Percentiles rank a stretch among this genome's conserved stretches.
Evolutionary conservation across 495 filamentous ascomycete species (phyloP).

Genomic region (Aspergillus funiculosus): DNA sequence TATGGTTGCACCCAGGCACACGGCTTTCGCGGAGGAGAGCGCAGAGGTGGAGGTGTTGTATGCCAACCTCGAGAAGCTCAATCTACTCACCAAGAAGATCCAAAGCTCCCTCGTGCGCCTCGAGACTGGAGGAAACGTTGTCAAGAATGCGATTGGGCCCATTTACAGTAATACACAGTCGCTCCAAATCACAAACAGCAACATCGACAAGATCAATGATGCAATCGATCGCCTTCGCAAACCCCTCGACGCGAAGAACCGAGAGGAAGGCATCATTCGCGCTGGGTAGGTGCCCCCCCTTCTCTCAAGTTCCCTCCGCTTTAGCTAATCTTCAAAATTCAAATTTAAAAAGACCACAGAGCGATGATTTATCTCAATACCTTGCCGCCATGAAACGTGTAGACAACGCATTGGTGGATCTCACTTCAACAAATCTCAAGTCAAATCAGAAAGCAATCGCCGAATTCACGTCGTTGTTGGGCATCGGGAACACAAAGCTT

Average conservation of each 20-base stretch:
- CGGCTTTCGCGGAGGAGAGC: slow-evolving; percentile 61
- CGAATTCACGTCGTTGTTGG: slow-evolving; percentile 71
- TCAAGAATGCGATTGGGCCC: slow-evolving; percentile 86
- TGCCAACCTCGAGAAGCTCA: slow-evolving; percentile 61
- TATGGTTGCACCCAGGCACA: slow-evolving; percentile 50
- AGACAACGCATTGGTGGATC: slow-evolving; percentile 69
- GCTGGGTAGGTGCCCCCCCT: slow-evolving; percentile 52
- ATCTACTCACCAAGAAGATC: slow-evolving; percentile 84
- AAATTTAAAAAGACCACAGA: slow-evolving; percentile 55
- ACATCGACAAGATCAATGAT: slow-evolving; percentile 78
- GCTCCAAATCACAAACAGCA: slow-evolving; percentile 75
- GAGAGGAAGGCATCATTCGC: slow-evolving; percentile 86
- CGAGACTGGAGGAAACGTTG: slow-evolving; percentile 79
- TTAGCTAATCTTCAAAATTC: slow-evolving; percentile 16
- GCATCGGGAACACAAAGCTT: slow-evolving; percentile 69
- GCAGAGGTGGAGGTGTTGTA: slow-evolving; percentile 65
- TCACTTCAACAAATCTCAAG: slow-evolving; percentile 79
- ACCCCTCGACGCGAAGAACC: slow-evolving; percentile 78
- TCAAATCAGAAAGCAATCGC: slow-evolving; percentile 85
- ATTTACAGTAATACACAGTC: slow-evolving; percentile 88
- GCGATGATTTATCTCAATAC: slow-evolving; percentile 76
- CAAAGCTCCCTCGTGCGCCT: slow-evolving; percentile 77
- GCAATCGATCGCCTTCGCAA: slow-evolving; percentile 85
- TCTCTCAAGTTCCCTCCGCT: neutral
- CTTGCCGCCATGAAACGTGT: slow-evolving; percentile 83